Conservation (phyloP, 1,284 basidiomycete genomes). For the Irpex rosettiformis region DNA sequence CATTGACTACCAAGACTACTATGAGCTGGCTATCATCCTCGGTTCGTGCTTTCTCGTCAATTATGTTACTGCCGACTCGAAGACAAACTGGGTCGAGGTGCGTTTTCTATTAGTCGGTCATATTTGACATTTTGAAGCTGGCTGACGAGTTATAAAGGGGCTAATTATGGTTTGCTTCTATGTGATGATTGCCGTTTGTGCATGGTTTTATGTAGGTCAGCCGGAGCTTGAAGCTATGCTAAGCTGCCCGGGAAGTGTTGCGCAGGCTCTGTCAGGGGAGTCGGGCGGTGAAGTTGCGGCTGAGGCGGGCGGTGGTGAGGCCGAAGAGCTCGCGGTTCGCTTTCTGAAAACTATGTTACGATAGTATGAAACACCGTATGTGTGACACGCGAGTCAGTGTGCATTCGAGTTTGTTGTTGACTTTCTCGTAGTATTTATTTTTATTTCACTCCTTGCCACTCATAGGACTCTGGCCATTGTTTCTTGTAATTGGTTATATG, state of each 20-base stretch:
- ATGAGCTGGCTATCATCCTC: conserved; percentile 57
- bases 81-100: conserved; percentile 61
- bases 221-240: conserved; percentile 34
- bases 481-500: no score
- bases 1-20: conserved; percentile 37
- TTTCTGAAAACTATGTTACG: background rate
- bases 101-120: no score
- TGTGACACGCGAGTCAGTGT: no score
- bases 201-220: conserved; percentile 59
- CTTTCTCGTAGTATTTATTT: no score
- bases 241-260: conserved; percentile 20
- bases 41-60: conserved; percentile 68
- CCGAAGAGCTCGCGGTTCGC: background rate
- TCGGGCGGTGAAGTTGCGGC: conserved; percentile 14
- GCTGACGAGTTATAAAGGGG: conserved; percentile 33
- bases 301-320: background rate
- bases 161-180: conserved; percentile 61
- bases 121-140: no score
- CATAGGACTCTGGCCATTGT: no score
- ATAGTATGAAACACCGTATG: no score
- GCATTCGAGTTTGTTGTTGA: no score
- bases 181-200: conserved; percentile 37
- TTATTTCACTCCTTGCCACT: no score
- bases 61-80: conserved; percentile 65
- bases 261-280: conserved; percentile 18